phyloP scores from a whole-genome alignment of 1,284 basidiomycete genomes.

The Mycena sp. region DNA sequence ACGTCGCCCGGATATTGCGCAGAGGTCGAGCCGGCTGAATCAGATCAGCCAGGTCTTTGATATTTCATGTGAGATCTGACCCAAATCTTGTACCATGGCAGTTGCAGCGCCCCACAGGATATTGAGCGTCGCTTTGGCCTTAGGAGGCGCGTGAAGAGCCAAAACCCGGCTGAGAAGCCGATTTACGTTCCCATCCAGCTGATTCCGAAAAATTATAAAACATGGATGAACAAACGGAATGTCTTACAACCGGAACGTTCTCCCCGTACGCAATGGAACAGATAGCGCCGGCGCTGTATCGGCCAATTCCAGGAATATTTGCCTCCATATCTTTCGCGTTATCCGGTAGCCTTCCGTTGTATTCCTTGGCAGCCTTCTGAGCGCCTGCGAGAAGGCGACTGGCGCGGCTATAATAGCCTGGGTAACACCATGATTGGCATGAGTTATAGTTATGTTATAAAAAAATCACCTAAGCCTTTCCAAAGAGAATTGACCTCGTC shows the following conservation, averaged over 20 bases:
- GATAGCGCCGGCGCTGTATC: constrained; percentile 93
- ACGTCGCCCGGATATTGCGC: constrained; percentile 75
- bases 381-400: constrained; percentile 82
- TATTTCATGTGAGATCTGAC: neutral
- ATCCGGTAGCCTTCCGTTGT: constrained; percentile 78
- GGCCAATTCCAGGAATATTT: constrained; percentile 89
- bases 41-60: neutral
- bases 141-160: constrained; percentile 84
- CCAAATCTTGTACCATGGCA: constrained; percentile 64
- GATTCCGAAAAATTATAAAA: constrained; percentile 13
- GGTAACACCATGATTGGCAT: neutral
- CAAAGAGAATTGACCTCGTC: constrained; percentile 90
- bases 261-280: constrained; percentile 91
- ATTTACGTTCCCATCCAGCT: constrained; percentile 95
- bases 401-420: constrained; percentile 88
- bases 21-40: neutral
- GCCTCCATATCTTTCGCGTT: constrained; percentile 86
- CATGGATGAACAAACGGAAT: constrained; percentile 4
- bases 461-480: constrained; percentile 74
- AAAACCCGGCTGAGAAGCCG: constrained; percentile 84
- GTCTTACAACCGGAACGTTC: constrained; percentile 81
- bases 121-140: constrained; percentile 80
- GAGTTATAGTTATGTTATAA: neutral
- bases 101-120: constrained; percentile 85
- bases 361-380: constrained; percentile 76